Evolutionary conservation across 306 rosid genomes (phyloP).

Genomic region (Carpinus viminea): DNA sequence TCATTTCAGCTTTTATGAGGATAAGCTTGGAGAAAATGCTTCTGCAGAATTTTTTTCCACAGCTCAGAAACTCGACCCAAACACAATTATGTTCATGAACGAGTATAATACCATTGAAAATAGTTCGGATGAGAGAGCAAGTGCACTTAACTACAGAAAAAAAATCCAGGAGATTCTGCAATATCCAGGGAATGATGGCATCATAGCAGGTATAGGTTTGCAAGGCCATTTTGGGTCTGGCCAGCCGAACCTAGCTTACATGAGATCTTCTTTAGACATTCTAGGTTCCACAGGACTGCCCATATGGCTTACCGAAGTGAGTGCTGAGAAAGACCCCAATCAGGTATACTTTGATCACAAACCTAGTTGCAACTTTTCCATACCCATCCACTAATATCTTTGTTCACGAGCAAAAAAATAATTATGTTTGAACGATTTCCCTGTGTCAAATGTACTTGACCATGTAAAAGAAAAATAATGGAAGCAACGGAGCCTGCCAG

Average conservation of each 20-base stretch:
- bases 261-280: constrained; percentile 60
- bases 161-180: constrained; percentile 46
- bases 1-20: constrained; percentile 67
- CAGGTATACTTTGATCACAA: constrained; percentile 43
- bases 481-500: too few species aligned
- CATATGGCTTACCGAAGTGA: constrained; percentile 78
- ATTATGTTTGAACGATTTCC: too few species aligned
- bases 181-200: constrained; percentile 43
- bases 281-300: constrained; percentile 53
- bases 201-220: constrained; percentile 58
- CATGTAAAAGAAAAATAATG: too few species aligned
- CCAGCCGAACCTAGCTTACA: constrained; percentile 61
- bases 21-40: constrained; percentile 50
- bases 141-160: constrained; percentile 39
- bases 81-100: constrained; percentile 57
- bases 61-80: constrained; percentile 61
- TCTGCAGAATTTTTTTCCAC: constrained; percentile 43
- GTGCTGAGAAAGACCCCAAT: constrained; percentile 33
- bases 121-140: constrained; percentile 32
- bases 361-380: not conserved
- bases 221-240: constrained; percentile 53
- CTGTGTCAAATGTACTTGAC: too few species aligned
- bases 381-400: not conserved
- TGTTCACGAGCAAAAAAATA: not conserved
- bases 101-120: constrained; percentile 68